Conservation (phyloP, 441 rosid genomes). For the Capsella rubella region DNA sequence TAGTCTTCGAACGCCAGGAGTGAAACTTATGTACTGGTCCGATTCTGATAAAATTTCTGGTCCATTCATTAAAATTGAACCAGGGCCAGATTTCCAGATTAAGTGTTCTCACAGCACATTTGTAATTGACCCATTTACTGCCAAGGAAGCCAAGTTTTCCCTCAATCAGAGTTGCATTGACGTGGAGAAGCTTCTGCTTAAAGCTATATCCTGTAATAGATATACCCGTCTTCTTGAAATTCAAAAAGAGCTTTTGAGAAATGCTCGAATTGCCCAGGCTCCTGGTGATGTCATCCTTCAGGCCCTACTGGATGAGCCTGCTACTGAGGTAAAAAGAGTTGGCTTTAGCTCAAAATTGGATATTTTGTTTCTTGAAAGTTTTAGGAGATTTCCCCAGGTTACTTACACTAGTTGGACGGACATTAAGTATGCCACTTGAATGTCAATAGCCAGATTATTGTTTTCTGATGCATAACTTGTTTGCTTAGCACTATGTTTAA, state of each 20-base stretch:
- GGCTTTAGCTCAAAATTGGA: slow-evolving; percentile 36
- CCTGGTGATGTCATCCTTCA: slow-evolving; percentile 75
- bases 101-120: slow-evolving; percentile 82
- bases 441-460: slow-evolving; percentile 11
- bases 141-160: slow-evolving; percentile 82
- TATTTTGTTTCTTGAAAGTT: slow-evolving; percentile 28
- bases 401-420: slow-evolving; percentile 5
- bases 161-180: slow-evolving; percentile 90
- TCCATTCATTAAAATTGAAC: slow-evolving; percentile 89
- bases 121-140: slow-evolving; percentile 80
- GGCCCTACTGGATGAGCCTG: slow-evolving; percentile 59
- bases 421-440: slow-evolving; percentile 1
- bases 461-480: slow-evolving; percentile 8
- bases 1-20: slow-evolving; percentile 81
- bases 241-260: slow-evolving; percentile 85
- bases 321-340: slow-evolving; percentile 56
- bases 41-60: slow-evolving; percentile 73
- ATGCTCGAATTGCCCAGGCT: slow-evolving; percentile 68
- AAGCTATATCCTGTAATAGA: slow-evolving; percentile 90
- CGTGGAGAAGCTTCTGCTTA: slow-evolving; percentile 84
- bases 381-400: not conserved
- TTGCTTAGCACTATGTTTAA: not conserved
- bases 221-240: slow-evolving; percentile 94
- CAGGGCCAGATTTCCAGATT: slow-evolving; percentile 84
- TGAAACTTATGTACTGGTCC: slow-evolving; percentile 86